Evolutionary conservation across 352 stramenopile species (phyloP).

Genomic region (Blastocystis sp.): DNA sequence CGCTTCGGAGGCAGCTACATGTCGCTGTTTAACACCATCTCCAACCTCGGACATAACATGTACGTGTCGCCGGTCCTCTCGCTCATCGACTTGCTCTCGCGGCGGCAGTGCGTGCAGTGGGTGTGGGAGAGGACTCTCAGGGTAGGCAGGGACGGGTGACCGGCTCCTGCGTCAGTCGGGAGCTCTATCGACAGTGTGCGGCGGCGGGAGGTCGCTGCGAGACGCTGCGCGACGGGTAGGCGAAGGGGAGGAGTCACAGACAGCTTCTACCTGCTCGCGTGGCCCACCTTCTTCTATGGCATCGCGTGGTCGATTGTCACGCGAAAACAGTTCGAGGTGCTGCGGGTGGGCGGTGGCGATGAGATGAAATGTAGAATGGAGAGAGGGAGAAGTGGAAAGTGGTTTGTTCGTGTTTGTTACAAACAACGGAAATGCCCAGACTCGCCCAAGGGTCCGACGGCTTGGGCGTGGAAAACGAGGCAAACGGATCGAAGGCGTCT

Average conservation of each 20-base stretch:
- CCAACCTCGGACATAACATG: conserved; percentile 73
- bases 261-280: conserved; percentile 33
- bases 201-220: background rate
- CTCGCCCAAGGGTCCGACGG: conserved; percentile 22
- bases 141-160: background rate
- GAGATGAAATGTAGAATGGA: background rate
- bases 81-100: background rate
- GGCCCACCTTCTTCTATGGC: conserved; percentile 40
- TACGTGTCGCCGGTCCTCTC: conserved; percentile 35
- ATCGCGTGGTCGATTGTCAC: background rate
- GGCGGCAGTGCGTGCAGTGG: conserved; percentile 8
- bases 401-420: conserved; percentile 24
- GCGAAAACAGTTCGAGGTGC: background rate
- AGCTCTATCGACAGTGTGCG: background rate
- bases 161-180: background rate
- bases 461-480: background rate
- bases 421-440: background rate
- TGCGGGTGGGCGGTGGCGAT: background rate
- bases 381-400: conserved; percentile 52
- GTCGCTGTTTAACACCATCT: conserved; percentile 79
- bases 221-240: conserved; percentile 28
- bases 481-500: conserved; percentile 16
- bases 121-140: background rate
- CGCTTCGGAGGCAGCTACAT: conserved; percentile 78
- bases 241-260: background rate